Percentiles rank a stretch among this genome's conserved stretches.
Conservation (phyloP, 2,329 filamentous ascomycete species). For the Monosporascus cannonballus region DNA sequence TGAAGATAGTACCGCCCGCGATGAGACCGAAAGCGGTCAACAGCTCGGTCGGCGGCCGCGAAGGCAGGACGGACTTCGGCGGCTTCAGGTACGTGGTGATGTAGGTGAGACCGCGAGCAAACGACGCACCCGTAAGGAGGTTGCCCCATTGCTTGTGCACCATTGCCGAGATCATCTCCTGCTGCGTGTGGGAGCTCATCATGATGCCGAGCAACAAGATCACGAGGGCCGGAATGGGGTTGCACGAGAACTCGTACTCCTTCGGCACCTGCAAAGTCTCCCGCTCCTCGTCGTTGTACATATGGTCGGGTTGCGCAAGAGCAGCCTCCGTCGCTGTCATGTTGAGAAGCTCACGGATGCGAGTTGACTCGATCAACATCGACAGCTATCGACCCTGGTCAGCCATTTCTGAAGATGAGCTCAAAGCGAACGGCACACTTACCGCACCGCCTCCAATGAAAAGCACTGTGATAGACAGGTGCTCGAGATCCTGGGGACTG, state of each 20-base stretch:
- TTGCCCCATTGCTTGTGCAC: slow-evolving; percentile 92
- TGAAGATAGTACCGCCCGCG: slow-evolving; percentile 83
- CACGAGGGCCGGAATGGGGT: slow-evolving; percentile 81
- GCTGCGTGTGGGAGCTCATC: slow-evolving; percentile 91
- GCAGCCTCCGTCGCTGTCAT: slow-evolving; percentile 36
- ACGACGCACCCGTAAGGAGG: slow-evolving; percentile 72
- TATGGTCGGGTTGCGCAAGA: slow-evolving; percentile 22
- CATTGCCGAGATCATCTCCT: slow-evolving; percentile 80
- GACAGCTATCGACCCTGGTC: slow-evolving; percentile 20
- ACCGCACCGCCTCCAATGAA: slow-evolving; percentile 90
- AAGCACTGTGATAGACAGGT: slow-evolving; percentile 85
- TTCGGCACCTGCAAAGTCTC: slow-evolving; percentile 52
- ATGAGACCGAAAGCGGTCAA: slow-evolving; percentile 81
- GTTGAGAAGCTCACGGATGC: slow-evolving; percentile 63
- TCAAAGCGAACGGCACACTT: slow-evolving; percentile 30
- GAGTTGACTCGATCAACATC: slow-evolving; percentile 76
- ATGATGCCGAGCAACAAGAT: slow-evolving; percentile 85
- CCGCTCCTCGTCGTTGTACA: slow-evolving; percentile 38
- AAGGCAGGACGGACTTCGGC: slow-evolving; percentile 72
- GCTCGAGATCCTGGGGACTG: slow-evolving; percentile 78
- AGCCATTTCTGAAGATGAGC: background rate
- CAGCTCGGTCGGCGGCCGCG: slow-evolving; percentile 85
- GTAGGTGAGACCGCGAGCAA: slow-evolving; percentile 76
- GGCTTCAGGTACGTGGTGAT: slow-evolving; percentile 73
- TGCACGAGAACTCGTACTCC: slow-evolving; percentile 70